These are phyloP conservation scores for Posidonia oceanica DNA, from an alignment of 116 monocot genomes.

Conservation along the genomic window DNA sequence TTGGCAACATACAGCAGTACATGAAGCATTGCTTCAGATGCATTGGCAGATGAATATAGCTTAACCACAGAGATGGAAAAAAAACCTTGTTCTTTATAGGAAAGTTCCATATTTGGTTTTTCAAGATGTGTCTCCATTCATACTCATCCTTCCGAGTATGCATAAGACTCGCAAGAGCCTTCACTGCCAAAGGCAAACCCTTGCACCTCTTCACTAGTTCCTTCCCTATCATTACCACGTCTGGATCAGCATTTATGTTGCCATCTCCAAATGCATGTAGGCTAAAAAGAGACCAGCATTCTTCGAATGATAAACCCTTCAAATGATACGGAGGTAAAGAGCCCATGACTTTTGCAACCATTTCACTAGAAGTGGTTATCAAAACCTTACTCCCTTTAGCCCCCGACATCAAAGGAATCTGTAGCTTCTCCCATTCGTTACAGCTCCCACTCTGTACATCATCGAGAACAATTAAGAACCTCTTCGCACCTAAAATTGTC, in stretches of 20 bases:
- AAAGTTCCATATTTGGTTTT: conserved; percentile 28
- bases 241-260: background rate
- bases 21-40: conserved; percentile 40
- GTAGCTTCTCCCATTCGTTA: conserved; percentile 21
- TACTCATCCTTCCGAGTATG: conserved; percentile 9
- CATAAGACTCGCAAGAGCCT: conserved; percentile 25
- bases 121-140: conserved; percentile 27
- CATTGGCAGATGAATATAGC: conserved; percentile 39
- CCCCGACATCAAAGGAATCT: conserved; percentile 15
- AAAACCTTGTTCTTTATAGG: conserved; percentile 2
- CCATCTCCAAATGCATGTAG: conserved; percentile 18
- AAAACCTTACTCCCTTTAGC: conserved; percentile 36
- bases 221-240: conserved; percentile 24
- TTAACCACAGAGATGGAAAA: conserved; percentile 23
- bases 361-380: conserved; percentile 28
- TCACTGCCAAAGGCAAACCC: conserved; percentile 29
- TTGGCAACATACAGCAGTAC: conserved; percentile 39
- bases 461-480: conserved; percentile 49
- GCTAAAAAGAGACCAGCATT: conserved; percentile 31
- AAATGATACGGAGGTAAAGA: background rate
- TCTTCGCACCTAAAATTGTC: conserved; percentile 10
- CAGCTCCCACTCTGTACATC: conserved; percentile 22
- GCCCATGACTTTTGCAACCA: background rate
- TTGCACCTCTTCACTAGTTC: conserved; percentile 31
- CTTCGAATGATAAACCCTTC: conserved; percentile 9